Conservation (phyloP, 495 filamentous ascomycete genomes). For the Pyrenula massariospora region DNA sequence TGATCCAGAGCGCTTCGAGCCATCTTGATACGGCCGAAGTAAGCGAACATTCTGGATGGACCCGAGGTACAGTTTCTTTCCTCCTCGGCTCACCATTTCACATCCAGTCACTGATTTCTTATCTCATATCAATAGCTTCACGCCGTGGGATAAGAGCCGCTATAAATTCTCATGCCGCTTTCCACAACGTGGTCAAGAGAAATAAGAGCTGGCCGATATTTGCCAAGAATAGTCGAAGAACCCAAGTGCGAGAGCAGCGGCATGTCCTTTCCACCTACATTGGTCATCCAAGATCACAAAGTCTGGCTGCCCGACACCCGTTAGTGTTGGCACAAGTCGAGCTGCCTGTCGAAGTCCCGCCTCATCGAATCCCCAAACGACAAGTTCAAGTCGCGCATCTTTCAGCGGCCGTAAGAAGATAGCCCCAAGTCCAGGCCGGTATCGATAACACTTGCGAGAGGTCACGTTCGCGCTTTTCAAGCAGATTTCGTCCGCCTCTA, state of each 20-base stretch:
- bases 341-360: slow-evolving; percentile 35
- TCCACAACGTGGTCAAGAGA: slow-evolving; percentile 1
- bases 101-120: too few relatives aligned
- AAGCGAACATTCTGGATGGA: too few relatives aligned
- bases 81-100: too few relatives aligned
- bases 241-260: slow-evolving; percentile 40
- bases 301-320: slow-evolving; percentile 48
- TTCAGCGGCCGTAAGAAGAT: slow-evolving; percentile 35
- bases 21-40: too few relatives aligned
- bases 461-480: neutral
- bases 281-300: slow-evolving; percentile 33
- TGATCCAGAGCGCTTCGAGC: too few relatives aligned
- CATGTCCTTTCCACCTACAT: slow-evolving; percentile 38
- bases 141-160: too few relatives aligned
- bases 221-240: slow-evolving; percentile 44
- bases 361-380: slow-evolving; percentile 41
- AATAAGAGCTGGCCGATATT: slow-evolving; percentile 27
- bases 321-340: slow-evolving; percentile 43
- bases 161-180: too few relatives aligned
- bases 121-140: too few relatives aligned
- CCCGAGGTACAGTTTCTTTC: too few relatives aligned
- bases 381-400: slow-evolving; percentile 35
- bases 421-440: slow-evolving; percentile 27
- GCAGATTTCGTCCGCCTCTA: neutral
- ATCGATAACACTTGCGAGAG: neutral